A percentile compares a stretch with the other conserved stretches of the same genome.
Evolutionary conservation across 1,139 yeast genomes (phyloP).

Genomic region (Yamadazyma epiphylla): DNA sequence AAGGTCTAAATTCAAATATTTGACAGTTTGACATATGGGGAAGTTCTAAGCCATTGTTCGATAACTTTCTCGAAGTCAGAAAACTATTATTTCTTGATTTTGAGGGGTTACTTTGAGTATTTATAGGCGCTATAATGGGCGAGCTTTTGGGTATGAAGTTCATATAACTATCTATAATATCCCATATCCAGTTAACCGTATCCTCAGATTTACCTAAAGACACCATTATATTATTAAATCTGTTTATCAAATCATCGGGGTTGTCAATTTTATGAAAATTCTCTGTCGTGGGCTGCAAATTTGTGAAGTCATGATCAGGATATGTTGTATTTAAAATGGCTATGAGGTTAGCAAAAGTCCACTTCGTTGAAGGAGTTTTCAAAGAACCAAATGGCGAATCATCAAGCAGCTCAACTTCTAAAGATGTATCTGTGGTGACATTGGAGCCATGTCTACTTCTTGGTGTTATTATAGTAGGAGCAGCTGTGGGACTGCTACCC

Average conservation of each 20-base stretch:
- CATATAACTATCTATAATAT: conserved; percentile 78
- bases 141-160: conserved; percentile 45
- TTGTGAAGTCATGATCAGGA: conserved; percentile 93
- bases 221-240: conserved; percentile 74
- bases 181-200: conserved; percentile 75
- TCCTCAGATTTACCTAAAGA: conserved; percentile 67
- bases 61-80: conserved; percentile 7
- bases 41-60: conserved; percentile 8
- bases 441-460: conserved; percentile 11
- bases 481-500: conserved; percentile 33
- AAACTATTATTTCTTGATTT: conserved; percentile 26
- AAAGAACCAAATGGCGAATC: conserved; percentile 93
- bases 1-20: conserved; percentile 75
- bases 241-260: conserved; percentile 58
- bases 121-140: conserved; percentile 6
- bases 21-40: conserved; percentile 49
- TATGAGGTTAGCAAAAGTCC: conserved; percentile 85
- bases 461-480: conserved; percentile 13
- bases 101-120: not conserved
- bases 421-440: conserved; percentile 15
- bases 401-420: conserved; percentile 29
- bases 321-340: conserved; percentile 88
- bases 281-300: conserved; percentile 84
- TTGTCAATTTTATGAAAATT: conserved; percentile 40
- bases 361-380: conserved; percentile 75